Base-by-base conservation (phyloP, 2,329 filamentous ascomycete genomes). In the Phoma herbarum region DNA sequence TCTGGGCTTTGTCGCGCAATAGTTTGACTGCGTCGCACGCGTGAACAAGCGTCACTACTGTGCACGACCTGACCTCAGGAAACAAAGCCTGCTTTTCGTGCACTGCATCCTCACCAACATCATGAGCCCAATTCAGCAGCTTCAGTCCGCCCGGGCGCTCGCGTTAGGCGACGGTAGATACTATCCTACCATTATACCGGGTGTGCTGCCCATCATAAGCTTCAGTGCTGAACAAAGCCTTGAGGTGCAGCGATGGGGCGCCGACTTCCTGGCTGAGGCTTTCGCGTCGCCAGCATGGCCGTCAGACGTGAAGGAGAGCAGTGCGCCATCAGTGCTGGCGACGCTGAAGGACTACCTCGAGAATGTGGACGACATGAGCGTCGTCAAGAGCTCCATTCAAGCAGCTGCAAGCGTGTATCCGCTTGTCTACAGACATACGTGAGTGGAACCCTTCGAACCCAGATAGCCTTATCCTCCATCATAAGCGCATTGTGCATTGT, bases 201-300 rank as follows among this genome's bases (percentile, higher is more conserved):
- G 92, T 46, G 92, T 98, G 63, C 82, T 98, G n/a, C 93, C 93
- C 55, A 93, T 98, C 71, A 91, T 97, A 77, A 88, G 89, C 60
- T 86, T 90, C 50, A 84, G 85, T 65, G 85, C 91, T 63, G 85
- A 87, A 45, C 70, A 75, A 43, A 70, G 65, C 61, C 80, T 97
- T 56, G 92, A 96, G 78, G 82, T 98, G 71, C 90, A 93, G 78
- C 84, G 93, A 89, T 99, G 95, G 95, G 95, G 94, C 25, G 90
- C 93, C 63, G 93, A 97, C 61, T 99, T 99, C 74, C 83, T 99
- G 42, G 93, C 94, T 56, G 95, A 99, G 81, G 93, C 93, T 2
- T 98, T 99, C 80, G 90, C 95, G 57, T 96, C 92, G 60, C 95
- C 96, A n/a, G 87, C 90, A 22, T 84, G 98, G 69, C 82, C 89